Evolutionary conservation across 169 alveolate species (phyloP), one percentile per base, ranked within the genome.

Genomic region (Eimeria nieschulzi): DNA sequence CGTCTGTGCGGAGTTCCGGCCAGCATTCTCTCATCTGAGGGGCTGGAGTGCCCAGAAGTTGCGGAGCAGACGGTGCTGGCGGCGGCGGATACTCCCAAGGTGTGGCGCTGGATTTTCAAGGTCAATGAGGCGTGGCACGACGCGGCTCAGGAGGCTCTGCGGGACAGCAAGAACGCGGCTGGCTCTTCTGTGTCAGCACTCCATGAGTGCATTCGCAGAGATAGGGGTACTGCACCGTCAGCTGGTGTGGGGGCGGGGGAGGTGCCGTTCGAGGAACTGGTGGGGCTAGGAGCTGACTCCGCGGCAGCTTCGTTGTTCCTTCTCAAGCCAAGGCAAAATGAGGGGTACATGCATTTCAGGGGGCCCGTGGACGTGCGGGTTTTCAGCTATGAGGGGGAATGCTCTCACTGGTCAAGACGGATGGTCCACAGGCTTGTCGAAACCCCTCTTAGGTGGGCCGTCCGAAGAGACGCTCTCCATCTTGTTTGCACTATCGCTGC

Each of bases 401-500:
- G 85, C 39, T 26, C 92, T 9, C 51, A 72, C 39, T 86, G 92
- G 92, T 72, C 92, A 8, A 68, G 92, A n/a, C 84, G 92, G 39
- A 76, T 75, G 68, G 66, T 70, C 7, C 86, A 73, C n/a, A 76
- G 87, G n/a, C 71, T 87, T 9, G 66, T 73, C 46, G 92, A 76
- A 86, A 26, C 91, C 51, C 78, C 92, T 9, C 66, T 78, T 39
- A 72, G 88, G 73, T 95, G 96, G 96, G 85, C 96, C 15, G 61
- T 95, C 25, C 87, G 95, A 63, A 93, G 92, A 53, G 92, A 95
- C 64, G 93, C 95, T 46, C 93, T 96, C 12, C 96, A 95, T 72
- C 79, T 94, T 33, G 83, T 93, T 51, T 96, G 97, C 66, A 94
- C 90, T 21, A 91, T 96, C 82, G 95, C 96, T 73, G 94, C 94